A percentile compares a stretch with the other conserved stretches of the same genome.
phyloP scores from a whole-genome alignment of 768 basidiomycete species.

The Mycena venus region DNA sequence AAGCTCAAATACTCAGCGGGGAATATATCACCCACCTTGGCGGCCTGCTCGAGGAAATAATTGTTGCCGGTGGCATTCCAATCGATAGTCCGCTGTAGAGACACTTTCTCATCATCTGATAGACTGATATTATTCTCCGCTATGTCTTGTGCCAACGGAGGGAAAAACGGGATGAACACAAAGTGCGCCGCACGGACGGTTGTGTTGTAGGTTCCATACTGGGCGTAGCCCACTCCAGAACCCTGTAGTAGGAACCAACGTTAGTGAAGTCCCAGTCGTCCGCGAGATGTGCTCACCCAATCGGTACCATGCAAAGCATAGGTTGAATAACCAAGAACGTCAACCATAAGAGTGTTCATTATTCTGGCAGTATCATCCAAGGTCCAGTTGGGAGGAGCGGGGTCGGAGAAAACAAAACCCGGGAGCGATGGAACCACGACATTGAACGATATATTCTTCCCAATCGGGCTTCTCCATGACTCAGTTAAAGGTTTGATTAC shows the following conservation, averaged over 20 bases:
- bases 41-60: neutral
- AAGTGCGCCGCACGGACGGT: too few relatives aligned
- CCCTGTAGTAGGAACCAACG: neutral
- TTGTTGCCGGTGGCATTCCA: neutral
- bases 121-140: conserved; percentile 4
- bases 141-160: conserved; percentile 2
- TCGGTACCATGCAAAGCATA: conserved; percentile 41
- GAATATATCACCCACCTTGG: neutral
- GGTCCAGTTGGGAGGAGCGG: conserved; percentile 32
- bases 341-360: conserved; percentile 40
- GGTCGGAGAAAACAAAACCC: conserved; percentile 33
- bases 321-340: conserved; percentile 37
- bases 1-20: neutral
- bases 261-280: neutral
- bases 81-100: neutral
- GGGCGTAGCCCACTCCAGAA: neutral
- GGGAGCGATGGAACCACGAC: conserved; percentile 28
- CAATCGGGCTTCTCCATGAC: neutral
- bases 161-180: conserved; percentile 26
- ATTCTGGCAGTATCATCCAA: conserved; percentile 40
- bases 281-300: conserved; percentile 26
- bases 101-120: neutral
- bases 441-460: conserved; percentile 3
- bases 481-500: too few relatives aligned
- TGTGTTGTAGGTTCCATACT: conserved; percentile 16